Evolutionary conservation across 2,329 filamentous ascomycete species (phyloP).

Genomic region (Fusarium newnesense): DNA sequence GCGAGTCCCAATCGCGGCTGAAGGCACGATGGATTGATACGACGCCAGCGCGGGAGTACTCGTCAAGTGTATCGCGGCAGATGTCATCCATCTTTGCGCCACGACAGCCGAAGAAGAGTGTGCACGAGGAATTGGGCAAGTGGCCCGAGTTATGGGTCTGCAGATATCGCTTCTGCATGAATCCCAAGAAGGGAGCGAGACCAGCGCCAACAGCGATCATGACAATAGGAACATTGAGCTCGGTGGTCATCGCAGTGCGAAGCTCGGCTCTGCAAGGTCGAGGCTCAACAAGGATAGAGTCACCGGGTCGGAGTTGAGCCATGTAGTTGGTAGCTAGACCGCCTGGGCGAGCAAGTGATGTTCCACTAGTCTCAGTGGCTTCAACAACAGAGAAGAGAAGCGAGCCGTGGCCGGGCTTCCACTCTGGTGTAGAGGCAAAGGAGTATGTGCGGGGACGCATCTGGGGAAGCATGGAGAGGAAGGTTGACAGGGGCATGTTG

Average conservation of each 20-base stretch:
- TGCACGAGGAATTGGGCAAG: accelerated
- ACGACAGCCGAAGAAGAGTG: not conserved
- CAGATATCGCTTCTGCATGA: constrained; percentile 6
- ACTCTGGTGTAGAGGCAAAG: constrained; percentile 4
- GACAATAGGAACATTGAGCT: not conserved
- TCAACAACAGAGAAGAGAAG: constrained; percentile 8
- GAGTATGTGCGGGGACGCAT: constrained; percentile 57
- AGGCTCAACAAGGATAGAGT: not conserved
- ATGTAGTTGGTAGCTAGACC: constrained; percentile 13
- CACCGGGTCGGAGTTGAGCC: not conserved
- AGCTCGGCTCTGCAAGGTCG: not conserved
- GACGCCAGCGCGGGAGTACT: not conserved
- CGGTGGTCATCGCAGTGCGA: not conserved
- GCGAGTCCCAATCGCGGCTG: not conserved
- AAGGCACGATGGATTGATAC: not conserved
- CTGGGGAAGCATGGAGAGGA: constrained; percentile 77
- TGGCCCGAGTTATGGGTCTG: not conserved
- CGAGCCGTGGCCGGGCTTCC: not conserved
- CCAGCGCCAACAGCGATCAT: constrained; percentile 14
- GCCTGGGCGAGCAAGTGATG: not conserved
- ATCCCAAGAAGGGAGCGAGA: constrained; percentile 1
- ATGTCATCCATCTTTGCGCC: constrained; percentile 5
- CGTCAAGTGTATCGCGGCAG: not conserved
- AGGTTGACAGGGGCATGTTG: constrained; percentile 70
- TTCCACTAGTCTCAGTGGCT: not conserved